Evolutionary conservation across 2,329 filamentous ascomycete species (phyloP).

Genomic region (Fusarium odoratissimum): DNA sequence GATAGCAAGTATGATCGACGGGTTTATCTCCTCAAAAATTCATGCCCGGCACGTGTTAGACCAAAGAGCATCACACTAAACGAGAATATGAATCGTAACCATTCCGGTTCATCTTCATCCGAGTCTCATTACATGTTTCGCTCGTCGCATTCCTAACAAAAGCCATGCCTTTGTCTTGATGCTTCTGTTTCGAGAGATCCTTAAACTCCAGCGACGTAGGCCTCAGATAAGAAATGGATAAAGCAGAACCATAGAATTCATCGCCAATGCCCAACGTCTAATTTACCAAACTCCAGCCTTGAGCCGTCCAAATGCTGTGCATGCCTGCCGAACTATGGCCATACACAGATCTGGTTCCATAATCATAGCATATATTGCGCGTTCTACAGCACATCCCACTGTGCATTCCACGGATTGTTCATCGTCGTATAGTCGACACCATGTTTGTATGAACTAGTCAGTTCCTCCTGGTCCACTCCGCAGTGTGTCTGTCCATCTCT

Average conservation of each 20-base stretch:
- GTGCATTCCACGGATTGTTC: conserved; percentile 64
- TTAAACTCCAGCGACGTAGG: background rate
- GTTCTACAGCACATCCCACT: conserved; percentile 53
- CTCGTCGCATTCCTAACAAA: conserved; percentile 2
- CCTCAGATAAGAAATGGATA: conserved; percentile 2
- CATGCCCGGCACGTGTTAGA: conserved; percentile 17
- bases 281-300: conserved; percentile 17
- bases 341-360: conserved; percentile 21
- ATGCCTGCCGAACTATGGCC: conserved; percentile 9
- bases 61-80: background rate
- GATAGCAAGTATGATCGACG: conserved; percentile 31
- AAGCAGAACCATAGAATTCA: conserved; percentile 17
- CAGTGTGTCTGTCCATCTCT: conserved; percentile 79
- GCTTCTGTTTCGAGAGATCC: conserved; percentile 14
- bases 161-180: background rate
- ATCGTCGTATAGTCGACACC: conserved; percentile 63
- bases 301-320: conserved; percentile 10
- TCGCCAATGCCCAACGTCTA: conserved; percentile 26
- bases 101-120: conserved; percentile 30
- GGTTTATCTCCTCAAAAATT: conserved; percentile 4
- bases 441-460: conserved; percentile 73
- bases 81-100: conserved; percentile 13
- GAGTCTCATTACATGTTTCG: conserved; percentile 35
- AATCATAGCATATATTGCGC: conserved; percentile 22
- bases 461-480: conserved; percentile 81